Evolutionary conservation across 495 filamentous ascomycete species (phyloP).

Genomic region (Aspergillus asperescens): DNA sequence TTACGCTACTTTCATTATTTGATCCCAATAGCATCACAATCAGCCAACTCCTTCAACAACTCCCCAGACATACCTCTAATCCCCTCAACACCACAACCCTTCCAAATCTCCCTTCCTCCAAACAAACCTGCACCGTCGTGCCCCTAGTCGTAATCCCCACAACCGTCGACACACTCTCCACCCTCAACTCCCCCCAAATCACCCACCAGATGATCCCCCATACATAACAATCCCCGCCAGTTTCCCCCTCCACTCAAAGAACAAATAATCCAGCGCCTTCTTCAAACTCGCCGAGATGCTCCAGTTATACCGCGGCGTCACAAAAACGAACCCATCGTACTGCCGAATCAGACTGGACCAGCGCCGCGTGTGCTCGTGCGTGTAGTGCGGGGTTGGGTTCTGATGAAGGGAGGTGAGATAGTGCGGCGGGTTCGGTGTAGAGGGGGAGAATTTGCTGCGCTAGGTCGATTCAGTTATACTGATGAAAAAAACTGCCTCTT

Average conservation of each 20-base stretch:
- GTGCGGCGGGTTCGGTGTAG: constrained; percentile 50
- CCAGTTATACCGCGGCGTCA: constrained; percentile 54
- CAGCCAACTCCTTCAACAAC: too few relatives aligned
- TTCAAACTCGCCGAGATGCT: constrained; percentile 51
- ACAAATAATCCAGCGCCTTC: constrained; percentile 60
- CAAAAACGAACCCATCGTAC: constrained; percentile 53
- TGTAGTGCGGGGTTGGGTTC: constrained; percentile 32
- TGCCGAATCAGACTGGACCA: constrained; percentile 47
- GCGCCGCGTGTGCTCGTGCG: constrained; percentile 40
- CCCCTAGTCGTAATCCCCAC: neutral
- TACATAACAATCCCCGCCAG: constrained; percentile 52
- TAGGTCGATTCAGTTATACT: constrained; percentile 40
- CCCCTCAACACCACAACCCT: neutral
- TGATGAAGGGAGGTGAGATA: constrained; percentile 38
- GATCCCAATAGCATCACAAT: too few relatives aligned
- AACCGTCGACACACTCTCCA: neutral
- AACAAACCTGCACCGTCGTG: neutral
- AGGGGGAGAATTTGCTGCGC: constrained; percentile 49
- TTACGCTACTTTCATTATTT: too few relatives aligned
- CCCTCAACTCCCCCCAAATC: constrained; percentile 25
- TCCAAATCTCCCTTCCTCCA: neutral
- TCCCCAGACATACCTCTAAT: neutral
- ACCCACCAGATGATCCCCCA: constrained; percentile 46
- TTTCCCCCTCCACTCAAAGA: constrained; percentile 56
- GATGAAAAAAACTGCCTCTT: too few relatives aligned